A percentile compares a stretch with the other conserved stretches of the same genome.
Conservation (phyloP, 164 flowering plant species). For the Piper longum region DNA sequence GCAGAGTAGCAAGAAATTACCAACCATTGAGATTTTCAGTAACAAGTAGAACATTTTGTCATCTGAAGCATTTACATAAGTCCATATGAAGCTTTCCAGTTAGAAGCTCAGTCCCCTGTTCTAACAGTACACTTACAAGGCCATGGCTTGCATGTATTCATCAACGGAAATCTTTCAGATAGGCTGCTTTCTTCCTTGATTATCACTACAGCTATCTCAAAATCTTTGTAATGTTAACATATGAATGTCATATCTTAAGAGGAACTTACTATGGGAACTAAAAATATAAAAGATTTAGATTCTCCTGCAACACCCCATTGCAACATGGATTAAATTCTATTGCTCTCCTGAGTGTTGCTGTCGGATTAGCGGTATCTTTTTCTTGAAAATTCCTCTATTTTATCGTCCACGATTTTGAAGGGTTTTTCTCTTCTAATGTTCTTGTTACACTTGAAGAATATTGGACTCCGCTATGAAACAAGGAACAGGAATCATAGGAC, state of each 20-base stretch:
- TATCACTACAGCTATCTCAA: background rate
- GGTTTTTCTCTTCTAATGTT: constrained; percentile 28
- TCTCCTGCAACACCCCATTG: too few relatives aligned
- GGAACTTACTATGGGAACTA: too few relatives aligned
- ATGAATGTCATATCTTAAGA: too few relatives aligned
- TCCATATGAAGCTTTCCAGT: constrained; percentile 57
- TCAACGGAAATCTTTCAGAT: constrained; percentile 77
- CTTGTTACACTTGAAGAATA: constrained; percentile 37
- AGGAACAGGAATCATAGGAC: constrained; percentile 78
- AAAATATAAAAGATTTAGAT: too few relatives aligned
- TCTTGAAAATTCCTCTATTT: too few relatives aligned
- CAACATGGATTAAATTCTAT: too few relatives aligned
- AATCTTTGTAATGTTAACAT: too few relatives aligned
- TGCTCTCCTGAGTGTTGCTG: too few relatives aligned
- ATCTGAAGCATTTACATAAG: constrained; percentile 46
- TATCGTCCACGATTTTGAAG: too few relatives aligned
- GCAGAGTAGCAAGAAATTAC: background rate
- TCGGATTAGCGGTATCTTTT: too few relatives aligned
- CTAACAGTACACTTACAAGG: constrained; percentile 65
- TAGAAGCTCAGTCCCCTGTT: constrained; percentile 48
- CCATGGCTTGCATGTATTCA: constrained; percentile 71
- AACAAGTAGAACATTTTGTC: too few relatives aligned
- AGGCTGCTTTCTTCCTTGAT: background rate
- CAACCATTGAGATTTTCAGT: too few relatives aligned
- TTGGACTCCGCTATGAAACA: constrained; percentile 64